Percentiles rank a stretch among this genome's conserved stretches.
Evolutionary conservation across 345 rosid species (phyloP).

Genomic region (Sisymbrium altissimum): DNA sequence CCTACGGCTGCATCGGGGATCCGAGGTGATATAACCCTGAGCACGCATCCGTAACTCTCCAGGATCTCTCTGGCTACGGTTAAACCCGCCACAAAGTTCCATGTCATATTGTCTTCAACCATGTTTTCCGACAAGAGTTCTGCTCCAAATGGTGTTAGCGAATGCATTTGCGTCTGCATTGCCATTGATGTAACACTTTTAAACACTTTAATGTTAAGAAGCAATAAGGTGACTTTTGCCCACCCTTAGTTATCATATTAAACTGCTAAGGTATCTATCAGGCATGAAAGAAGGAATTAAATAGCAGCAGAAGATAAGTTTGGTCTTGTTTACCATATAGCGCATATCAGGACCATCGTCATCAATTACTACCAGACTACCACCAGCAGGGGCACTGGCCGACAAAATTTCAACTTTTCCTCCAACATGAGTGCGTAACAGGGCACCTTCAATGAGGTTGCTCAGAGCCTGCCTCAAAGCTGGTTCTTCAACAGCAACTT

Average conservation of each 20-base stretch:
- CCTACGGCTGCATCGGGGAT: slow-evolving; percentile 60
- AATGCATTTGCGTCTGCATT: slow-evolving; percentile 90
- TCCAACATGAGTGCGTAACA: slow-evolving; percentile 75
- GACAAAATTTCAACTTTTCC: slow-evolving; percentile 72
- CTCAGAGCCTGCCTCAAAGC: slow-evolving; percentile 89
- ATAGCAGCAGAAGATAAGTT: not conserved
- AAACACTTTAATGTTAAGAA: not conserved
- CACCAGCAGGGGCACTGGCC: slow-evolving; percentile 81
- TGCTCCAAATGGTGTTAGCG: slow-evolving; percentile 76
- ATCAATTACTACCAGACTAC: slow-evolving; percentile 71
- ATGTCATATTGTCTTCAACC: slow-evolving; percentile 98
- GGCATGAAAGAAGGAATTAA: not conserved
- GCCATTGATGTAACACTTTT: slow-evolving; percentile 25
- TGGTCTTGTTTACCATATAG: slow-evolving; percentile 56
- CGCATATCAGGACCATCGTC: slow-evolving; percentile 98
- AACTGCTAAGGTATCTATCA: not conserved
- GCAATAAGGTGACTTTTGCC: not conserved
- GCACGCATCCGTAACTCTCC: slow-evolving; percentile 83
- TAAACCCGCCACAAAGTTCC: slow-evolving; percentile 92
- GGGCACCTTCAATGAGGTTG: slow-evolving; percentile 93
- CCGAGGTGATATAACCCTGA: slow-evolving; percentile 80
- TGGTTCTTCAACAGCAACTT: slow-evolving; percentile 82
- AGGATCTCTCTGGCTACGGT: slow-evolving; percentile 89
- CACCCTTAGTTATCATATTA: not conserved
- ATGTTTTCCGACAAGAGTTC: slow-evolving; percentile 62